Evolutionary conservation across 306 rosid genomes (phyloP).

Genomic region (Rosa lucieae): DNA sequence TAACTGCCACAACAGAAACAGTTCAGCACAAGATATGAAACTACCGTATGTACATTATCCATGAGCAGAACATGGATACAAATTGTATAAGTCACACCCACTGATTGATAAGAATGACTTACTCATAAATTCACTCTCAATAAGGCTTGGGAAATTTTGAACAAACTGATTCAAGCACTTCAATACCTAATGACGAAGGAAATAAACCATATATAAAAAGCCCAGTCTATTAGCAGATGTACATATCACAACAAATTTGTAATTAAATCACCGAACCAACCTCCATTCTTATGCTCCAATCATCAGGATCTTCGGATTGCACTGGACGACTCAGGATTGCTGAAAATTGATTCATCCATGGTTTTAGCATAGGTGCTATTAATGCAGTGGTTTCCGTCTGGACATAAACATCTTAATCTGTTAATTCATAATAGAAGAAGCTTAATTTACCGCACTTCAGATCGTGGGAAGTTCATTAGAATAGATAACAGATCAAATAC

Average conservation of each 20-base stretch:
- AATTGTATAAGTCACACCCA: slow-evolving; percentile 18
- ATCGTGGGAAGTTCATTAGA: slow-evolving; percentile 23
- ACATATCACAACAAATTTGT: slow-evolving; percentile 1
- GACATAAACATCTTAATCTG: slow-evolving; percentile 39
- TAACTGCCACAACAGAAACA: slow-evolving; percentile 52
- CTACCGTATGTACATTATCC: slow-evolving; percentile 7
- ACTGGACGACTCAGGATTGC: slow-evolving; percentile 65
- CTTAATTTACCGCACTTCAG: slow-evolving; percentile 29
- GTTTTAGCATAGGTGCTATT: slow-evolving; percentile 66
- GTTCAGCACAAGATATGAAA: slow-evolving; percentile 21
- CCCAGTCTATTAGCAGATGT: slow-evolving; percentile 2
- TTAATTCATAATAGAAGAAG: slow-evolving; percentile 35
- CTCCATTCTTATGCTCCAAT: slow-evolving; percentile 92
- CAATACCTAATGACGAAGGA: slow-evolving; percentile 58
- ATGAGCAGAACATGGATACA: slow-evolving; percentile 19
- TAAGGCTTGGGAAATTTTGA: slow-evolving; percentile 71
- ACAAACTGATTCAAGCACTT: slow-evolving; percentile 94
- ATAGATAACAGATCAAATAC: slow-evolving; percentile 40
- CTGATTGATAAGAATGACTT: slow-evolving; percentile 20
- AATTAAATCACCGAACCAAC: slow-evolving; percentile 38
- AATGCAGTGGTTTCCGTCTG: slow-evolving; percentile 73
- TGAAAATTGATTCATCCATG: slow-evolving; percentile 85
- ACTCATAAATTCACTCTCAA: slow-evolving; percentile 72
- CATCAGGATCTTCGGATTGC: slow-evolving; percentile 85
- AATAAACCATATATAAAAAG: slow-evolving; percentile 13